Conservation (phyloP, 2,329 filamentous ascomycete genomes). For the Aspergillus phoenicis region DNA sequence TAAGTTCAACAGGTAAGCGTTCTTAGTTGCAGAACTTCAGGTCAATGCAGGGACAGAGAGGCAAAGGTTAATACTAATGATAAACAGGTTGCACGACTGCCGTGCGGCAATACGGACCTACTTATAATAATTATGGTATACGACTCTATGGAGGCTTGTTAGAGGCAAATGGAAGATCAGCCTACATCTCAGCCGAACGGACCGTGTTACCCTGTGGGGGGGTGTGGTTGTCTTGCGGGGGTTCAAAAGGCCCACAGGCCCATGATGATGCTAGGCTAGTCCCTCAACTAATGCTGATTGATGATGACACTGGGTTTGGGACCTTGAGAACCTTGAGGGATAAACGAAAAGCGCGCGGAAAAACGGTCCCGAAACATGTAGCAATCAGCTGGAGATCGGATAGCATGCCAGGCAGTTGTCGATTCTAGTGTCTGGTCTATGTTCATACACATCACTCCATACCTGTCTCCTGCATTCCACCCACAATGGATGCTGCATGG, state of each 20-base stretch:
- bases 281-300: neutral
- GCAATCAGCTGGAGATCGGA: slow-evolving; percentile 1
- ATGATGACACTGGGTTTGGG: neutral
- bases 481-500: neutral
- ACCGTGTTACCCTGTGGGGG: slow-evolving; percentile 13
- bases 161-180: slow-evolving; percentile 1
- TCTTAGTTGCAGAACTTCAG: neutral
- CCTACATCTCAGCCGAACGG: slow-evolving; percentile 10
- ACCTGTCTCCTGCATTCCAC: neutral
- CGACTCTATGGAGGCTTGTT: neutral
- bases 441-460: neutral
- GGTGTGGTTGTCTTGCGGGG: slow-evolving; percentile 11
- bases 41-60: neutral
- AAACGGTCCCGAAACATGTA: slow-evolving; percentile 7
- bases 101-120: slow-evolving; percentile 2
- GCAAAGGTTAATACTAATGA: neutral
- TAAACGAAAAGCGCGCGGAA: slow-evolving; percentile 10
- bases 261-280: neutral
- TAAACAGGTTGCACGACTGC: neutral
- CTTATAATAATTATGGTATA: slow-evolving; percentile 1
- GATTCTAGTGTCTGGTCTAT: neutral
- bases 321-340: slow-evolving; percentile 2
- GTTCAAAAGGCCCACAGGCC: slow-evolving; percentile 7
- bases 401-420: slow-evolving; percentile 9
- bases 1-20: neutral